Percentiles rank a stretch among this genome's conserved stretches.
phyloP scores from a whole-genome alignment of 2,329 filamentous ascomycete genomes.

The Curvularia lunata region DNA sequence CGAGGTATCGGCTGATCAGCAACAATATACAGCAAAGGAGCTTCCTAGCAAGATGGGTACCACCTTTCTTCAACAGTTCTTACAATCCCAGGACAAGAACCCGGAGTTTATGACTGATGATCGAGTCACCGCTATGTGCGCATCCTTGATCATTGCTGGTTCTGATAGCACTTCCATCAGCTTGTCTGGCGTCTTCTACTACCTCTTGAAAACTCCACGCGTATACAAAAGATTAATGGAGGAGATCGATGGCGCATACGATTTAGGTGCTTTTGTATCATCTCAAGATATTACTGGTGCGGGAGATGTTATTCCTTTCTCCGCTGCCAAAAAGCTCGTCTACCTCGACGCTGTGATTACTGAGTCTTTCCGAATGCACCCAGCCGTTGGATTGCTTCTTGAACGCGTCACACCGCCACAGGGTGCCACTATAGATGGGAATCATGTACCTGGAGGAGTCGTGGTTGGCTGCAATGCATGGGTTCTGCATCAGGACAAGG shows the following conservation, averaged over 20 bases:
- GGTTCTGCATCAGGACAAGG: slow-evolving; percentile 18
- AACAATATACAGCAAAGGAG: neutral
- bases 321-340: slow-evolving; percentile 19
- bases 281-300: neutral
- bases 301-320: no score
- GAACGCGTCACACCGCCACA: slow-evolving; percentile 49
- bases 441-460: slow-evolving; percentile 17
- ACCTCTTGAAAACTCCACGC: slow-evolving; percentile 4
- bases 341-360: slow-evolving; percentile 55
- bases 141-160: slow-evolving; percentile 10
- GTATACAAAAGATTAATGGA: slow-evolving; percentile 4
- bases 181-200: slow-evolving; percentile 5
- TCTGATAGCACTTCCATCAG: slow-evolving; percentile 6
- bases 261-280: neutral
- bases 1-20: neutral
- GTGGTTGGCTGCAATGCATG: slow-evolving; percentile 24
- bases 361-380: slow-evolving; percentile 53
- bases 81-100: neutral
- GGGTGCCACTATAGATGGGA: slow-evolving; percentile 27
- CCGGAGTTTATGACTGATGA: neutral
- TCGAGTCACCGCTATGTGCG: slow-evolving; percentile 3
- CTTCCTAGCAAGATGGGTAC: no score
- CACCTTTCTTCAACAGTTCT: neutral
- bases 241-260: slow-evolving; percentile 3
- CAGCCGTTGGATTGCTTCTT: slow-evolving; percentile 51